A percentile compares a stretch with the other conserved stretches of the same genome.
phyloP scores from a whole-genome alignment of 2,329 filamentous ascomycete species.

The Microsporum audouinii region DNA sequence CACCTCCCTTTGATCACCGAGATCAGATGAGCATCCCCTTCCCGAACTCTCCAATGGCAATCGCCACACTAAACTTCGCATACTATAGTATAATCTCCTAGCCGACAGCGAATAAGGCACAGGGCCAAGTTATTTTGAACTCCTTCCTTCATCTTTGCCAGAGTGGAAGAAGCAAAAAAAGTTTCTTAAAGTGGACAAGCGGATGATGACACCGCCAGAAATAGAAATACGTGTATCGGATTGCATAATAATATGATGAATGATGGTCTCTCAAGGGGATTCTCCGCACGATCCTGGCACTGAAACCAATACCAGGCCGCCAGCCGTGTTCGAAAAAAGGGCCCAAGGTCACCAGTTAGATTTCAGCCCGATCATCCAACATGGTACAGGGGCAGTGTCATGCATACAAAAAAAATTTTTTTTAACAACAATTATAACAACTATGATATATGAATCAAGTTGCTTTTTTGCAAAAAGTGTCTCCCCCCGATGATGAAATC shows the following conservation, averaged over 20 bases:
- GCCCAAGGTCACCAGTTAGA: neutral
- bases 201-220: slow-evolving; percentile 4
- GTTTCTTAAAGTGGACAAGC: slow-evolving; percentile 2
- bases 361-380: slow-evolving; percentile 5
- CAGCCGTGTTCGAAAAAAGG: slow-evolving; percentile 4
- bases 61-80: slow-evolving; percentile 1
- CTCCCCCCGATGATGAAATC: neutral
- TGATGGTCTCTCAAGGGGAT: neutral
- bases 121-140: neutral
- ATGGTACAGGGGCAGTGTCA: slow-evolving; percentile 5
- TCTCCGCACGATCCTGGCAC: slow-evolving; percentile 3
- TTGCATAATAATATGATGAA: neutral
- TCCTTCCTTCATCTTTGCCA: neutral
- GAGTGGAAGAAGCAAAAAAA: neutral
- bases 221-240: neutral
- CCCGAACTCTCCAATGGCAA: neutral
- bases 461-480: neutral
- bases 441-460: neutral
- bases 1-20: neutral
- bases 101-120: neutral
- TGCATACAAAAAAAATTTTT: neutral
- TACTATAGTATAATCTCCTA: neutral
- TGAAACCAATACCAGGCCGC: slow-evolving; percentile 4
- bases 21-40: neutral
- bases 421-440: neutral